Evolutionary conservation across 352 stramenopile species (phyloP), one percentile per base, ranked within the genome.

Genomic region (Pseudoperonospora humuli): DNA sequence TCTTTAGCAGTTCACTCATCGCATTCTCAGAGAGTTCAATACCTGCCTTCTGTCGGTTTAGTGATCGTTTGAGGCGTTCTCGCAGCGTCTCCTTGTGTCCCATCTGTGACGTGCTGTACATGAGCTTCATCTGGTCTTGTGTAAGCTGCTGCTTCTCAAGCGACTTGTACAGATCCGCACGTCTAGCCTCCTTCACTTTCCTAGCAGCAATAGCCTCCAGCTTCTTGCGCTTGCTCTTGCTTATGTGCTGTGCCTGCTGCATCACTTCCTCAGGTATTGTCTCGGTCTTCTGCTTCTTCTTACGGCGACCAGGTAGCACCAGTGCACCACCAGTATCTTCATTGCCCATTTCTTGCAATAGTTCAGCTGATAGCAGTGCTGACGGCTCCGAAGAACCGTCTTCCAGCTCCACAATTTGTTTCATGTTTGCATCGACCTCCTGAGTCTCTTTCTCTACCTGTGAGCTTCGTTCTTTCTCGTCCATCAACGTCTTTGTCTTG

Each of bases 201-300:
- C 67, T 64, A 14, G 70, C 71, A 48, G 75, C 80, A 3, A 93
- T 67, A 18, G 70, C 64, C 31, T 86, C 76, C 8, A 93, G 48
- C 42, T 90, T 90, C 48, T 86, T 86, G 50, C 78, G 80, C 51
- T 93, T 93, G 37, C 61, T 73, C 49, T 85, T 86, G 52, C 74
- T 90, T 62, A 90, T 65, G 27, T 78, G 79, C 24, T 68, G 44
- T 1, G 76, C 75, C 35, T 80, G 59, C 35, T 86, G 43, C 39
- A 93, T 26, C 36, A 86, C 54, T 25, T 87, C 75, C 4, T 79
- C 64, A 0, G 67, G 53, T 8, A 85, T 45, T 39, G 64, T 54
- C 18, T 82, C 67, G 10, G 58, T 45, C 44, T 83, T 81, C 17
- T 58, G 28, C 25, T 71, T 70, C 36, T 71, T 73, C 45, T 73